A percentile compares a stretch with the other conserved stretches of the same genome.
Evolutionary conservation across 1,139 yeast genomes (phyloP).

Genomic region (Debaryomycetaceae sp.): DNA sequence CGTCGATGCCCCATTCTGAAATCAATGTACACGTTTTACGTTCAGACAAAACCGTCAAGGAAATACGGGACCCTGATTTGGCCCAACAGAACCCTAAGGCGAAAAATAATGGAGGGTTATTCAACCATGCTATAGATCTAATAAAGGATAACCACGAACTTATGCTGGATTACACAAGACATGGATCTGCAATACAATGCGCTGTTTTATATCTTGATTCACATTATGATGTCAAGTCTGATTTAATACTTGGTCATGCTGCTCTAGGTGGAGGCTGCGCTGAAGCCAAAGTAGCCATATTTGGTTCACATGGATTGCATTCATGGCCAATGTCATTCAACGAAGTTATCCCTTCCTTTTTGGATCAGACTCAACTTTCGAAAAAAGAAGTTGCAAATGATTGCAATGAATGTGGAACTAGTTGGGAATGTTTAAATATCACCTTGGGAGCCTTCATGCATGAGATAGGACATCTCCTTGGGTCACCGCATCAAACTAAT

Average conservation of each 20-base stretch:
- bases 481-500: constrained; percentile 86
- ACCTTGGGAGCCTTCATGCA: constrained; percentile 95
- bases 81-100: constrained; percentile 88
- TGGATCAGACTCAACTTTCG: constrained; percentile 65
- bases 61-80: constrained; percentile 70
- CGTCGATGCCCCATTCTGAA: constrained; percentile 51
- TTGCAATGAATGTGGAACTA: constrained; percentile 74
- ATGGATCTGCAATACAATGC: constrained; percentile 59
- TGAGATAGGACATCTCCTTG: constrained; percentile 86
- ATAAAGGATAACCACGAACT: constrained; percentile 39
- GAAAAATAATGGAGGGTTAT: constrained; percentile 68
- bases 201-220: constrained; percentile 84
- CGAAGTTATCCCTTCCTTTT: constrained; percentile 61
- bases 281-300: constrained; percentile 73
- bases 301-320: constrained; percentile 90
- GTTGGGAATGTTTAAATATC: constrained; percentile 86
- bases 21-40: constrained; percentile 75
- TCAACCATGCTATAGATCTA: constrained; percentile 75
- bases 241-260: constrained; percentile 80
- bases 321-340: constrained; percentile 85
- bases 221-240: constrained; percentile 64
- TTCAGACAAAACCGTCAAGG: constrained; percentile 61
- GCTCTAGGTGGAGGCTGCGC: constrained; percentile 89
- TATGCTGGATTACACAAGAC: constrained; percentile 12
- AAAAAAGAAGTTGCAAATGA: constrained; percentile 83